Conservation (phyloP, 139 green algal genomes). For the Marvania coccoides region DNA sequence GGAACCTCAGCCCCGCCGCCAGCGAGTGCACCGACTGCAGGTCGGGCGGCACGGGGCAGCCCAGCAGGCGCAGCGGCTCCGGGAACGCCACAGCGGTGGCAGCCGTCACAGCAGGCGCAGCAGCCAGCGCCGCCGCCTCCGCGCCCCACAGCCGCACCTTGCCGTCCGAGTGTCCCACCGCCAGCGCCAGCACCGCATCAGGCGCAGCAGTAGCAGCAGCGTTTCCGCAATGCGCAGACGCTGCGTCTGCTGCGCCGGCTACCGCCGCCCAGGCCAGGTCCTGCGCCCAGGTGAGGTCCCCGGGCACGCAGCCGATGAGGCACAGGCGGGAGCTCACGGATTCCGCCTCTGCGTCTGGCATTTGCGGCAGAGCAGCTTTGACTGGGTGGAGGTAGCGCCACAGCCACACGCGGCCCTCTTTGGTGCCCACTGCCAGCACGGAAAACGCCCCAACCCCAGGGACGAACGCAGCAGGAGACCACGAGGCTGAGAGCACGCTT, state of each 20-base stretch:
- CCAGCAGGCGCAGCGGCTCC: constrained; percentile 2
- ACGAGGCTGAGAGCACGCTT: not conserved
- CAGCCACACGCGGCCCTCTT: constrained; percentile 34
- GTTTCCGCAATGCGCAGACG: not conserved
- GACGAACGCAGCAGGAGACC: constrained; percentile 9
- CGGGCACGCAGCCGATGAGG: constrained; percentile 13
- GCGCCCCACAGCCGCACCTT: constrained; percentile 17
- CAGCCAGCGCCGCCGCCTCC: not conserved
- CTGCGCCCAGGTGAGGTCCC: not conserved
- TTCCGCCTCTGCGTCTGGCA: not conserved
- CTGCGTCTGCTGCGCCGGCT: not conserved
- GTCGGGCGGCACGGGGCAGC: not conserved
- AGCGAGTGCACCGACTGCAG: not conserved
- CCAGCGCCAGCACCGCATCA: constrained; percentile 14
- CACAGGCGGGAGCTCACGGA: not conserved
- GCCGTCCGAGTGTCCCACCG: constrained; percentile 20
- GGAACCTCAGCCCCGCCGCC: not conserved
- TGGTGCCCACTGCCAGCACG: constrained; percentile 21
- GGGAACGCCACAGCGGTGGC: not conserved
- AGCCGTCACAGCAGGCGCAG: not conserved
- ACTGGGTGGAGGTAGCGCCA: constrained; percentile 23
- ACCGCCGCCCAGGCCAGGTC: constrained; percentile 14
- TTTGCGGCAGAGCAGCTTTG: not conserved
- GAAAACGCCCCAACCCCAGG: not conserved
- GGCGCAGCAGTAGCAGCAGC: no score